Conservation (phyloP, 371 early-diverging fungal species). For the Actinomucor elegans region DNA sequence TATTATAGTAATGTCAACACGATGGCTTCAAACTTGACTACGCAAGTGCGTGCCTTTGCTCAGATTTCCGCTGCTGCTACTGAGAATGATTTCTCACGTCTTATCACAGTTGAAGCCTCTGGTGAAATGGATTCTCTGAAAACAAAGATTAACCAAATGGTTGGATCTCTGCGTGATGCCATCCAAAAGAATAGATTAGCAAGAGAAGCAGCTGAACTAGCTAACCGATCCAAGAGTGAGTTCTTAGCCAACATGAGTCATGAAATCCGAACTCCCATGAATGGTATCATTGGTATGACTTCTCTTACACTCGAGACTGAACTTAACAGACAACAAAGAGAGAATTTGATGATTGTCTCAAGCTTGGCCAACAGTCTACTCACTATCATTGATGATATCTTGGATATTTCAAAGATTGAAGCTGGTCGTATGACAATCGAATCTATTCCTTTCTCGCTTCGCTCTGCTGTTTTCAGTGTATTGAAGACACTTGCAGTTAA, state of each 20-base stretch:
- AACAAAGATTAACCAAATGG: slow-evolving; percentile 78
- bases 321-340: slow-evolving; percentile 72
- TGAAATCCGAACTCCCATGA: slow-evolving; percentile 78
- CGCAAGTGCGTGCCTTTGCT: slow-evolving; percentile 63
- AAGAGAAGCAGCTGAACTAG: slow-evolving; percentile 73
- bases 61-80: slow-evolving; percentile 64
- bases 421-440: slow-evolving; percentile 77
- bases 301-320: slow-evolving; percentile 63
- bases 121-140: slow-evolving; percentile 80
- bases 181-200: slow-evolving; percentile 72
- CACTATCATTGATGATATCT: slow-evolving; percentile 78
- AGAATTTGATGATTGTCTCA: slow-evolving; percentile 72
- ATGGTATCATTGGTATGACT: slow-evolving; percentile 80
- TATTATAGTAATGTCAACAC: slow-evolving; percentile 54
- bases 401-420: slow-evolving; percentile 85
- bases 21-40: slow-evolving; percentile 55
- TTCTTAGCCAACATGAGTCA: slow-evolving; percentile 80
- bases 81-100: slow-evolving; percentile 64
- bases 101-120: slow-evolving; percentile 71
- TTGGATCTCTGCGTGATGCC: slow-evolving; percentile 64
- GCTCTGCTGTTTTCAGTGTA: slow-evolving; percentile 64
- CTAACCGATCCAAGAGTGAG: slow-evolving; percentile 73
- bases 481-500: slow-evolving; percentile 70
- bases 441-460: slow-evolving; percentile 65
- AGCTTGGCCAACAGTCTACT: slow-evolving; percentile 66